Evolutionary conservation across 805 yeast species (phyloP).

Genomic region (Kurtzmaniella cleridarum): DNA sequence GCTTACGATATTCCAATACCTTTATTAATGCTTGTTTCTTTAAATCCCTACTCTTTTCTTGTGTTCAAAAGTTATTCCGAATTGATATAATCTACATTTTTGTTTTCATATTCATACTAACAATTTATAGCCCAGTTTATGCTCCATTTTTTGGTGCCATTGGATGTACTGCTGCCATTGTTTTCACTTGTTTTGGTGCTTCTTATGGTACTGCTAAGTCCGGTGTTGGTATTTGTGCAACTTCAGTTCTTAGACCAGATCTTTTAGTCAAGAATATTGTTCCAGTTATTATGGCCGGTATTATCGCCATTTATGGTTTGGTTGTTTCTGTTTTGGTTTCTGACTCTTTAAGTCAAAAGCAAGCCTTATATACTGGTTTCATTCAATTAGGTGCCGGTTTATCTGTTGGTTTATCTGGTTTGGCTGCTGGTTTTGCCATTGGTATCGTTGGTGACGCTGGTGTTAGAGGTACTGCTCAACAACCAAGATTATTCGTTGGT

Average conservation of each 20-base stretch:
- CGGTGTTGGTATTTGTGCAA: slow-evolving; percentile 99
- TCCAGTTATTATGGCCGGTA: slow-evolving; percentile 99
- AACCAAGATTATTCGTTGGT: slow-evolving; percentile 97
- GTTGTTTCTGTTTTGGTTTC: slow-evolving; percentile 95
- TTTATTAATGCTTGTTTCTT: too few relatives aligned
- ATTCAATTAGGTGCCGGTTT: slow-evolving; percentile 98
- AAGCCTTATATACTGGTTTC: slow-evolving; percentile 94
- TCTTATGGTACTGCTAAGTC: slow-evolving; percentile 99
- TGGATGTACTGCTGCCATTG: slow-evolving; percentile 99
- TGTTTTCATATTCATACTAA: slow-evolving; percentile 15
- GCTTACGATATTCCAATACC: too few relatives aligned
- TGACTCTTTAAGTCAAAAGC: slow-evolving; percentile 80
- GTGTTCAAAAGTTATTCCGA: too few relatives aligned
- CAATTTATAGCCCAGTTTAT: slow-evolving; percentile 56
- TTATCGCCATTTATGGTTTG: slow-evolving; percentile 95
- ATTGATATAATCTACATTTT: too few relatives aligned
- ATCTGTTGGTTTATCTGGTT: slow-evolving; percentile 93
- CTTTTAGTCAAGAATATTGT: slow-evolving; percentile 87
- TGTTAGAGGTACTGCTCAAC: slow-evolving; percentile 97
- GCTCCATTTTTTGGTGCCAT: slow-evolving; percentile 98
- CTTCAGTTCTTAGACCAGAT: slow-evolving; percentile 96
- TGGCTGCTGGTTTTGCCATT: slow-evolving; percentile 98
- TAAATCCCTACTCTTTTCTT: too few relatives aligned
- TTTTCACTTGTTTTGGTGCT: slow-evolving; percentile 98
- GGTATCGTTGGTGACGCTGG: slow-evolving; percentile 99